Evolutionary conservation across 495 filamentous ascomycete species (phyloP).

Genomic region (Oleoguttula mirabilis): DNA sequence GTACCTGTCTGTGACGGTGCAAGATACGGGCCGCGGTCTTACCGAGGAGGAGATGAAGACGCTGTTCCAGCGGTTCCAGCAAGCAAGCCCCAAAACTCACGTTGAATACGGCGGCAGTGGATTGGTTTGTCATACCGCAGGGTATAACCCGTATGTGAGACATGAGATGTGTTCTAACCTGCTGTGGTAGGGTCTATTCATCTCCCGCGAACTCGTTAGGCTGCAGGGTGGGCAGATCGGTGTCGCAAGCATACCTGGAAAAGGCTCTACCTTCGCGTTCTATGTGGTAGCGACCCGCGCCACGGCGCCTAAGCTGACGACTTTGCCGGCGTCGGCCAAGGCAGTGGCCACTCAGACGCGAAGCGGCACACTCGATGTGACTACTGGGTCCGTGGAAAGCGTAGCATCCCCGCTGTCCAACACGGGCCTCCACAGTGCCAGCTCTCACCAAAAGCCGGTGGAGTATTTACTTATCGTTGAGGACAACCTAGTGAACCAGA

Average conservation of each 20-base stretch:
- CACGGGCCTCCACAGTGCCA: not conserved
- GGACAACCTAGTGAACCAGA: conserved; percentile 69
- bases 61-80: conserved; percentile 71
- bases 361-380: too few species aligned
- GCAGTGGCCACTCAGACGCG: not conserved
- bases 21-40: conserved; percentile 68
- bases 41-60: conserved; percentile 59
- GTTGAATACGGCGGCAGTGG: conserved; percentile 74
- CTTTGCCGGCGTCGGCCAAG: not conserved
- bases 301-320: conserved; percentile 21
- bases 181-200: conserved; percentile 75
- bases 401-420: too few species aligned
- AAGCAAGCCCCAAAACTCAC: conserved; percentile 66
- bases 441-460: not conserved
- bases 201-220: conserved; percentile 63
- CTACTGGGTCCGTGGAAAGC: too few species aligned
- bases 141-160: too few species aligned
- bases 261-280: conserved; percentile 76
- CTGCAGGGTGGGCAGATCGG: conserved; percentile 78
- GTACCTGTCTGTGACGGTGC: conserved; percentile 56
- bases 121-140: too few species aligned
- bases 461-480: conserved; percentile 61
- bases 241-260: conserved; percentile 56
- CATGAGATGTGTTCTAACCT: too few species aligned
- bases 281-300: conserved; percentile 53